phyloP scores from a whole-genome alignment of 1,284 basidiomycete genomes.

The Singerocomus inundabilis region DNA sequence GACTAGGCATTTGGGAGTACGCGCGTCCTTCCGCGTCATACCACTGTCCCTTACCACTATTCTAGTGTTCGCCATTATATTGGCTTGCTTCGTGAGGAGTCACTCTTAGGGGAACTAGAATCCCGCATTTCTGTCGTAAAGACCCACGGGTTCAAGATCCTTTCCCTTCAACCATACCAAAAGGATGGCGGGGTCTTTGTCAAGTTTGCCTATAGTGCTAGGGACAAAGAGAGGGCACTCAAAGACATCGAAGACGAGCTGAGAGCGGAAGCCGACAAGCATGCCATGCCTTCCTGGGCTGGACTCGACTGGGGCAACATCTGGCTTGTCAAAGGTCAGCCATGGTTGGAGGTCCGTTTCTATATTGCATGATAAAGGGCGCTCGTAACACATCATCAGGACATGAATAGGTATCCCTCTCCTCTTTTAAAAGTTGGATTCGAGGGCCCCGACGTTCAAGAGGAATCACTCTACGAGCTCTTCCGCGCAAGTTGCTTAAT shows the following conservation, averaged over 20 bases:
- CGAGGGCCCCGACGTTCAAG: slow-evolving; percentile 81
- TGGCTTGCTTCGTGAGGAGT: slow-evolving; percentile 55
- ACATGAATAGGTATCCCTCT: slow-evolving; percentile 82
- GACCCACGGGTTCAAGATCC: slow-evolving; percentile 53
- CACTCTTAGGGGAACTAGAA: slow-evolving; percentile 48
- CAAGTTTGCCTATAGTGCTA: slow-evolving; percentile 62
- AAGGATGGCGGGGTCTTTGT: slow-evolving; percentile 91
- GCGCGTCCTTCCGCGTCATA: slow-evolving; percentile 20
- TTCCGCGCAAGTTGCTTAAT: slow-evolving; percentile 53
- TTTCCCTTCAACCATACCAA: slow-evolving; percentile 57
- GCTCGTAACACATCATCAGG: slow-evolving; percentile 49
- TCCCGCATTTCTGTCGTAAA: slow-evolving; percentile 51
- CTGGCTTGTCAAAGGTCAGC: slow-evolving; percentile 81
- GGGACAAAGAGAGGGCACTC: slow-evolving; percentile 42
- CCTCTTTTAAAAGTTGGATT: slow-evolving; percentile 74
- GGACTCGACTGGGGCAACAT: slow-evolving; percentile 54
- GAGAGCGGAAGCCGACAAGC: slow-evolving; percentile 39
- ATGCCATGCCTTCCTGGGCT: slow-evolving; percentile 64
- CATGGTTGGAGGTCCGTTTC: slow-evolving; percentile 76
- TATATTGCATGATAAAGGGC: background rate
- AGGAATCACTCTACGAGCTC: slow-evolving; percentile 72
- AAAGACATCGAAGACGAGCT: slow-evolving; percentile 50
- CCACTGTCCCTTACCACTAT: slow-evolving; percentile 6
- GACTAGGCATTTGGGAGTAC: slow-evolving; percentile 52
- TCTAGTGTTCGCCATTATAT: slow-evolving; percentile 61